Evolutionary conservation across 2,329 filamentous ascomycete genomes (phyloP), one percentile per base, ranked within the genome.

Genomic region (Fusarium sp.): DNA sequence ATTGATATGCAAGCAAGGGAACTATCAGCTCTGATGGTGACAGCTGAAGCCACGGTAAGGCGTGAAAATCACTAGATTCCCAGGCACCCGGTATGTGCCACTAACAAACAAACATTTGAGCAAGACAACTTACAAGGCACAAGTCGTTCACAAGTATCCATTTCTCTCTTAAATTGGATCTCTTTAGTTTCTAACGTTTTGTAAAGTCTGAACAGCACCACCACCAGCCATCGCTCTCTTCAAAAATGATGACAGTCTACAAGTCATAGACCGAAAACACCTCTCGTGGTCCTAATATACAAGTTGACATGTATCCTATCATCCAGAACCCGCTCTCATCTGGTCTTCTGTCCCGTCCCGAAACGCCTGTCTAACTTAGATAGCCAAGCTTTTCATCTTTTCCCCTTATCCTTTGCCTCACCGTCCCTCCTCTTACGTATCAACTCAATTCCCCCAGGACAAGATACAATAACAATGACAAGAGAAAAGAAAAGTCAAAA

Each of bases 281-380:
- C 62, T 63, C 58, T 60, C 51, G 66, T 63, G 47, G 55, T 60
- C 63, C 68, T 66, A 46, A 74, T 74, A 66, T 74, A 74, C 71
- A 74, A 59, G 51, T 62, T 60, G 62, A 72, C 70, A 72, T 74
- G 63, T 60, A 69, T 54, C 58, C 55, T 50, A 41, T 20, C 58
- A 58, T 50, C 29, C 35, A 50, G 14, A 63, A 33, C 53, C 49
- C 29, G 48, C 41, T 56, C 55, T 31, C 33, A 40, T 31, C 23
- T 20, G 18, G 45, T 39, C 35, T 43, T 27, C 41, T 42, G 27
- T 31, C 29, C 29, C 29, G 21, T 51, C 52, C 60, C 36, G 41
- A 58, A 69, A 69, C 52, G 48, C 66, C 66, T 51, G 61, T 69
- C 61, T 58, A 31, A 14, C 25, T 5, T 31, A 69, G 17, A 36